Conservation (phyloP, 306 rosid genomes). For the Quercus robur region DNA sequence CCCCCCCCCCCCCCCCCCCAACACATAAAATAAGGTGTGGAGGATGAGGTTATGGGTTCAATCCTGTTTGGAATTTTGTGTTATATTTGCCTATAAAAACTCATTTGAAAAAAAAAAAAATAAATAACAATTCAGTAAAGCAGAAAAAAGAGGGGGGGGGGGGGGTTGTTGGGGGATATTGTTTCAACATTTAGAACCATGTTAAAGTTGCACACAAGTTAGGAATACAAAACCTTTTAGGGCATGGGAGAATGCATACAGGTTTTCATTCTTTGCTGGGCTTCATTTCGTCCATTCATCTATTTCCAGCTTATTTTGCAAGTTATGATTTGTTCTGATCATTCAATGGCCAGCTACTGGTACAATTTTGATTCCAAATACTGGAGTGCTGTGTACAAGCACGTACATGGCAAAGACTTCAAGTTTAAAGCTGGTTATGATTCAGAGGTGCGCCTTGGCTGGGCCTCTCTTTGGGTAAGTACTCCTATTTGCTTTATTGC, state of each 20-base stretch:
- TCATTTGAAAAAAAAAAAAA: too few relatives aligned
- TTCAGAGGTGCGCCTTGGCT: slow-evolving; percentile 88
- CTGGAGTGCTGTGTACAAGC: slow-evolving; percentile 99
- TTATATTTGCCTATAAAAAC: too few relatives aligned
- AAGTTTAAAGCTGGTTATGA: slow-evolving; percentile 97
- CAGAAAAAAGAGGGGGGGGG: too few relatives aligned
- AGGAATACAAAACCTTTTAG: background rate
- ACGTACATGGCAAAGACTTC: slow-evolving; percentile 72
- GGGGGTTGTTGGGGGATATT: too few relatives aligned
- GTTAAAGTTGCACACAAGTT: background rate
- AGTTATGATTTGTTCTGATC: background rate
- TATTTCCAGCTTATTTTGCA: background rate
- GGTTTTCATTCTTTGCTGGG: background rate
- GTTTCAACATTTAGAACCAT: background rate
- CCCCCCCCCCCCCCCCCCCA: too few relatives aligned
- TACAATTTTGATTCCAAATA: slow-evolving; percentile 77
- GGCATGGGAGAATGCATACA: background rate
- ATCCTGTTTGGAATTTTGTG: too few relatives aligned
- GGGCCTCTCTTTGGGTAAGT: slow-evolving; percentile 99
- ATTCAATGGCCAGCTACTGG: slow-evolving; percentile 67
- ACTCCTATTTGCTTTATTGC: background rate
- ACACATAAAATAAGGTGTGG: too few relatives aligned
- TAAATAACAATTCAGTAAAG: too few relatives aligned
- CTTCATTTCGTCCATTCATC: background rate
- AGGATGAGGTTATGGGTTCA: too few relatives aligned